phyloP scores from a whole-genome alignment of 345 rosid genomes.

The Rhodamnia rubescens region DNA sequence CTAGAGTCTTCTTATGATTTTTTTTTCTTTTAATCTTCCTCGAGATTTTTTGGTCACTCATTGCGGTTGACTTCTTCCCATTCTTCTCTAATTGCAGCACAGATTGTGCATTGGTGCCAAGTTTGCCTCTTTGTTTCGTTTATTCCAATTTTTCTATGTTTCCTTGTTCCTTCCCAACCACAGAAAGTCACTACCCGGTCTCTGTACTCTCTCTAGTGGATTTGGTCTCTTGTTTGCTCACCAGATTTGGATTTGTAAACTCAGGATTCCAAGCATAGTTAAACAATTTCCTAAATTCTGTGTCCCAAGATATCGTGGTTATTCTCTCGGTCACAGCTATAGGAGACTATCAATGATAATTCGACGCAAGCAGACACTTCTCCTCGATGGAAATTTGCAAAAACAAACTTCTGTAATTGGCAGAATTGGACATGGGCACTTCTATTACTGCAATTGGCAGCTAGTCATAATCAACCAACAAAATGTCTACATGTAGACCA shows the following conservation, averaged over 20 bases:
- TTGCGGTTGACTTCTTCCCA: background rate
- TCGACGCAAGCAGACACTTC: background rate
- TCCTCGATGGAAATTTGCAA: background rate
- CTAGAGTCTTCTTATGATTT: background rate
- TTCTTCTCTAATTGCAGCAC: slow-evolving; percentile 29
- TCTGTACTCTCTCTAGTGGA: background rate
- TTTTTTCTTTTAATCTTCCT: slow-evolving; percentile 26
- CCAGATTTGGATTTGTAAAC: background rate
- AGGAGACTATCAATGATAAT: background rate
- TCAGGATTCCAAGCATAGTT: background rate
- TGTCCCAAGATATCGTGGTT: background rate
- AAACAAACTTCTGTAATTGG: background rate
- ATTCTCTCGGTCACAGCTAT: background rate
- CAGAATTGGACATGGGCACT: background rate
- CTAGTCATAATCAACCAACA: background rate
- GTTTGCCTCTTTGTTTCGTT: background rate
- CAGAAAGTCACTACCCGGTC: background rate
- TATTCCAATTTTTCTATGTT: background rate
- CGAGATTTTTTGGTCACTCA: background rate
- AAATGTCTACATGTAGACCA: background rate
- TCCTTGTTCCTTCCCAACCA: background rate
- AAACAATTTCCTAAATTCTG: background rate
- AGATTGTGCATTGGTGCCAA: background rate
- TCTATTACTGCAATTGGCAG: background rate
- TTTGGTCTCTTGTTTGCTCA: background rate